Evolutionary conservation across 192 early-diverging fungal species (phyloP), one percentile per base, ranked within the genome.

Genomic region (Martensiomyces pterosporus): DNA sequence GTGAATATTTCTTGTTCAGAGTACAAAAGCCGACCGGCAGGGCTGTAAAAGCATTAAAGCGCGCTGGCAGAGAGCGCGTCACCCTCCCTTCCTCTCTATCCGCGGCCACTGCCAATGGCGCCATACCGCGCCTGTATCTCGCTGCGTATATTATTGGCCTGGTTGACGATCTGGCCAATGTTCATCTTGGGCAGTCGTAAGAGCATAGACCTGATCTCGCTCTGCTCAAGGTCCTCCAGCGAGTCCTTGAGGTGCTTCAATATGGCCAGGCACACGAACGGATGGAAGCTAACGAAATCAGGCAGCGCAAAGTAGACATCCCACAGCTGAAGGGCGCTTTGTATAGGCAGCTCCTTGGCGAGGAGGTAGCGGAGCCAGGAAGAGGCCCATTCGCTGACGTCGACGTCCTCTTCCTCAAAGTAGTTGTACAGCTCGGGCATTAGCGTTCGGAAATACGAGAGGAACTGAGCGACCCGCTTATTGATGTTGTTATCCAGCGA

Each of bases 381-480:
- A 14, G 85, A 81, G 4, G 83, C 84, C 82, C 87, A 91, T 50
- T 91, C 91, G 58, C 88, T 85, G 26, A 89, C 77, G 44, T 92
- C 84, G 24, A 93, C 85, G 58, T 95, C 91, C 45, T 96, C 93
- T 43, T 96, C 93, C 57, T 93, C 89, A 80, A 96, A 96, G 66
- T 89, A 91, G 57, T 82, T 90, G 60, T 94, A 93, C 54, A 94
- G 68, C 33, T 94, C 92, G 15, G 92, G 92, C 57, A 92, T 63
- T 38, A 89, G 74, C 23, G 80, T 84, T 43, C 92, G 70, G 71
- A 94, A 90, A 39, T 88, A 73, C 53, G 69, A 90, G 64, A 92
- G 79, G 52, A 95, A 95, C 54, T 86, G 82, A 4, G 91, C 87
- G 3, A 95, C 77, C 15, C 84, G 80, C 48, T 87, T 80, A 52